A percentile compares a stretch with the other conserved stretches of the same genome.
Conservation (phyloP, 352 stramenopile species). For the Phytophthora citricola region DNA sequence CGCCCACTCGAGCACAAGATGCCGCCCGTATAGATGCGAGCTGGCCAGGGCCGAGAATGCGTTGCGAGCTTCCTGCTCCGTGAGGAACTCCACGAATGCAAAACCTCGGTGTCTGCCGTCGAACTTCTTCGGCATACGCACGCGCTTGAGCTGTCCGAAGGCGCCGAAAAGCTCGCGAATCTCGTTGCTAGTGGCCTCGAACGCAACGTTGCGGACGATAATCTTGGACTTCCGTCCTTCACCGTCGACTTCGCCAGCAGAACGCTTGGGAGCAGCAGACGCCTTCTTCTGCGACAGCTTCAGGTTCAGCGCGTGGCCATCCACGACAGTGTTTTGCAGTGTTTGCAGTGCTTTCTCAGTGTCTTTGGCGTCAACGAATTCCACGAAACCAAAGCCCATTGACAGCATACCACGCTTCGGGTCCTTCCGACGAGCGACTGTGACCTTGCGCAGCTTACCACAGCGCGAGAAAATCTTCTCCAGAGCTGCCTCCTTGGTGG, state of each 20-base stretch:
- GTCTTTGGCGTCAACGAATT: constrained; percentile 92
- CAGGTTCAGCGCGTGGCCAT: constrained; percentile 96
- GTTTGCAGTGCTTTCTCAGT: constrained; percentile 85
- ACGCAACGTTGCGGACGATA: constrained; percentile 98
- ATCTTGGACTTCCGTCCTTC: constrained; percentile 92
- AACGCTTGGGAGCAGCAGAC: constrained; percentile 47
- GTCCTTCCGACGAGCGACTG: constrained; percentile 85
- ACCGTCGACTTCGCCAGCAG: constrained; percentile 39
- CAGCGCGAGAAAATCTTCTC: constrained; percentile 73
- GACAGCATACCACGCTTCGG: constrained; percentile 89
- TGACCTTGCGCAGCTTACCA: constrained; percentile 86
- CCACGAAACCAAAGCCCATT: constrained; percentile 99
- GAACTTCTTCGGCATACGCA: constrained; percentile 99
- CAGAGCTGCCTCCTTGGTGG: constrained; percentile 92
- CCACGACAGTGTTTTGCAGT: constrained; percentile 89
- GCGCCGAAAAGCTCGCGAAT: constrained; percentile 97
- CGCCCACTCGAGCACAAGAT: constrained; percentile 99
- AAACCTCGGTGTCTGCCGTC: constrained; percentile 98
- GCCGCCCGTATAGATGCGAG: constrained; percentile 98
- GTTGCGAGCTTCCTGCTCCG: constrained; percentile 93
- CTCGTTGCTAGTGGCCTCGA: constrained; percentile 97
- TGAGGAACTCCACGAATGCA: constrained; percentile 99
- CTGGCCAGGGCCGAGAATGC: constrained; percentile 93
- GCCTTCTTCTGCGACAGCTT: constrained; percentile 94
- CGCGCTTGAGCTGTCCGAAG: constrained; percentile 97